Percentiles rank a stretch among this genome's conserved stretches.
phyloP scores from a whole-genome alignment of 768 basidiomycete species.

The Panellus pusillus region DNA sequence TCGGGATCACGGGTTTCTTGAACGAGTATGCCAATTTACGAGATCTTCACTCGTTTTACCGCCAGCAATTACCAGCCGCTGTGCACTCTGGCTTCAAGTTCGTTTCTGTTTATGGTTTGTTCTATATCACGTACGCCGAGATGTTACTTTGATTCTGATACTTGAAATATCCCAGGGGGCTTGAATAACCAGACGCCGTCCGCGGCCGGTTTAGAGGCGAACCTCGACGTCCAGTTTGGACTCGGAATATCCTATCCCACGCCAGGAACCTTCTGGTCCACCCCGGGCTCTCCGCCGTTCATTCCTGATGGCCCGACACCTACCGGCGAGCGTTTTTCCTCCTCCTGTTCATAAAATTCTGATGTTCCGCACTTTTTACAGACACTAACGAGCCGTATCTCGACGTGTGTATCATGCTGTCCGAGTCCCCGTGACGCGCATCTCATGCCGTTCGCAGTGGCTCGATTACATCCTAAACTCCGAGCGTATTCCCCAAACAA shows the following conservation, averaged over 20 bases:
- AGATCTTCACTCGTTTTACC: constrained; percentile 55
- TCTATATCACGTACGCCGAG: background rate
- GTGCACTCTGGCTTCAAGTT: constrained; percentile 51
- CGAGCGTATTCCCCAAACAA: constrained; percentile 51
- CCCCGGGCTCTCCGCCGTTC: constrained; percentile 62
- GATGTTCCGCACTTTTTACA: background rate
- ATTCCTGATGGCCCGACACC: constrained; percentile 44
- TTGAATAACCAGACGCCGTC: constrained; percentile 55
- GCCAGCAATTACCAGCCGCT: constrained; percentile 48
- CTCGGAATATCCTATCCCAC: constrained; percentile 66
- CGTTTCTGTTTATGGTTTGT: constrained; percentile 54
- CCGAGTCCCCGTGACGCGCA: background rate
- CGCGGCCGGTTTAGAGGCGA: constrained; percentile 61
- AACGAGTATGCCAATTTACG: constrained; percentile 52
- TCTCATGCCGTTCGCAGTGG: constrained; percentile 45
- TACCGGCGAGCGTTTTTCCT: constrained; percentile 7
- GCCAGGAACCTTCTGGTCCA: constrained; percentile 59
- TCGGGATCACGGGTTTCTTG: constrained; percentile 57
- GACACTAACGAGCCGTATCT: constrained; percentile 53
- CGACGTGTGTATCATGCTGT: constrained; percentile 30
- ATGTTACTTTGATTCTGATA: background rate
- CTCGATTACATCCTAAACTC: constrained; percentile 55
- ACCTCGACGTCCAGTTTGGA: constrained; percentile 67
- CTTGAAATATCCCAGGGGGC: constrained; percentile 45
- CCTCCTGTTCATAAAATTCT: background rate